phyloP scores from a whole-genome alignment of 768 basidiomycete genomes.

The Leccinum imitatum region DNA sequence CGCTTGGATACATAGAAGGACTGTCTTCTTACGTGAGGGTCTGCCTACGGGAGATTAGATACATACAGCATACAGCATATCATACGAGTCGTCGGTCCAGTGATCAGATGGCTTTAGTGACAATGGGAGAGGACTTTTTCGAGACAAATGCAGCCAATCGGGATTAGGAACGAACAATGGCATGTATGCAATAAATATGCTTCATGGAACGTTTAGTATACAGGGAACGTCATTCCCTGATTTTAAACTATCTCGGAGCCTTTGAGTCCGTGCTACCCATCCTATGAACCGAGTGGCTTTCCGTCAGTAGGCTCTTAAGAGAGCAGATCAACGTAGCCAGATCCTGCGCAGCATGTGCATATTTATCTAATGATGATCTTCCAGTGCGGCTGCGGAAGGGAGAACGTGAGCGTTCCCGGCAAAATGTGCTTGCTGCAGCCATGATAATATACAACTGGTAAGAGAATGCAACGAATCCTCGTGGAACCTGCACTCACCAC shows the following conservation, averaged over 20 bases:
- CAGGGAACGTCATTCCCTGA: background rate
- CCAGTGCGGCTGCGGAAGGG: too few species aligned
- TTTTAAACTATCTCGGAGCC: background rate
- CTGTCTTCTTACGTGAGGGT: too few species aligned
- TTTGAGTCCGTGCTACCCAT: background rate
- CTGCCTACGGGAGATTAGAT: too few species aligned
- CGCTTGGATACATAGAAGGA: background rate
- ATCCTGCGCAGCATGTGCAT: too few species aligned
- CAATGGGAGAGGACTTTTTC: background rate
- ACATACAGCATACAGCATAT: too few species aligned
- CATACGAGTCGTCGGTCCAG: too few species aligned
- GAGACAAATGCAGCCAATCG: background rate
- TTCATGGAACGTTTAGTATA: background rate
- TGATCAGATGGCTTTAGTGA: background rate
- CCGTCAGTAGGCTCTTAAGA: background rate
- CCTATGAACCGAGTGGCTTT: background rate
- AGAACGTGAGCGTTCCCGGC: too few species aligned
- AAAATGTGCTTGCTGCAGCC: too few species aligned
- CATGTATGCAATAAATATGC: background rate
- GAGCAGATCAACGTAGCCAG: background rate
- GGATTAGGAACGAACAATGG: background rate
- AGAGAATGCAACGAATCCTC: background rate
- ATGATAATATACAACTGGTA: too few species aligned
- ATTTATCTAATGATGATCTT: too few species aligned
- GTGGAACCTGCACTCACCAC: background rate